Conservation (phyloP, 1,284 basidiomycete genomes). For the Fomitopsis palustris region DNA sequence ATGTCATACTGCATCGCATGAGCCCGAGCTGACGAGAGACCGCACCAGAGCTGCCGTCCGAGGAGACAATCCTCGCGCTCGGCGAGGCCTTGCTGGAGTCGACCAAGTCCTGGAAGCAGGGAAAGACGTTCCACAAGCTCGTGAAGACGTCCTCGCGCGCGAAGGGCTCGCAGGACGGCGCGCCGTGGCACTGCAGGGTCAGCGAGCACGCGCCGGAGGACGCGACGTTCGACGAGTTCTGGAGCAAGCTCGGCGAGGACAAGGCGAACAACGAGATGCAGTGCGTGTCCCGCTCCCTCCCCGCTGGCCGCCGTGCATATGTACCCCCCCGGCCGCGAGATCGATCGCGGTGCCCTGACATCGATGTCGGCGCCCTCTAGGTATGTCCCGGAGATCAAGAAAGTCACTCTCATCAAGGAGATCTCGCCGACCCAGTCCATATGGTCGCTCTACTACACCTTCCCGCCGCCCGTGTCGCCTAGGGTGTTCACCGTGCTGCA, state of each 20-base stretch:
- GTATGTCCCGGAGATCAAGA: constrained; percentile 62
- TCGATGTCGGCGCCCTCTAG: constrained; percentile 31
- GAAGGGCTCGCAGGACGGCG: constrained; percentile 51
- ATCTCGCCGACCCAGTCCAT: constrained; percentile 61
- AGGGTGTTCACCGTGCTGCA: constrained; percentile 76
- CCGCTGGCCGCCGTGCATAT: not conserved
- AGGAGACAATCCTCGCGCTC: constrained; percentile 51
- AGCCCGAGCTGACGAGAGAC: not conserved
- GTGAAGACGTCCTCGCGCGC: constrained; percentile 53
- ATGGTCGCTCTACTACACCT: constrained; percentile 72
- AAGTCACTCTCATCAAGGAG: constrained; percentile 57
- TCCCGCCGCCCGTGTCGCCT: constrained; percentile 64
- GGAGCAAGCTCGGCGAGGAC: constrained; percentile 61
- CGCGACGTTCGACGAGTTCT: constrained; percentile 67
- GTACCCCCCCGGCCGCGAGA: not conserved
- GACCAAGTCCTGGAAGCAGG: constrained; percentile 57
- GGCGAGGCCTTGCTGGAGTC: constrained; percentile 54
- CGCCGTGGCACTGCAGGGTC: constrained; percentile 62
- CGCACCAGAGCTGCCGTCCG: constrained; percentile 51
- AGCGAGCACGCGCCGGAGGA: constrained; percentile 64
- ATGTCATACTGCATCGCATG: not conserved
- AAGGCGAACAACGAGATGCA: constrained; percentile 68
- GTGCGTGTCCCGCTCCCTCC: constrained; percentile 36
- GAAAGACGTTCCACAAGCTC: constrained; percentile 53
- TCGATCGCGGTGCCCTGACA: not conserved